phyloP scores from a whole-genome alignment of 192 early-diverging fungal genomes.

The Mortierella antarctica region DNA sequence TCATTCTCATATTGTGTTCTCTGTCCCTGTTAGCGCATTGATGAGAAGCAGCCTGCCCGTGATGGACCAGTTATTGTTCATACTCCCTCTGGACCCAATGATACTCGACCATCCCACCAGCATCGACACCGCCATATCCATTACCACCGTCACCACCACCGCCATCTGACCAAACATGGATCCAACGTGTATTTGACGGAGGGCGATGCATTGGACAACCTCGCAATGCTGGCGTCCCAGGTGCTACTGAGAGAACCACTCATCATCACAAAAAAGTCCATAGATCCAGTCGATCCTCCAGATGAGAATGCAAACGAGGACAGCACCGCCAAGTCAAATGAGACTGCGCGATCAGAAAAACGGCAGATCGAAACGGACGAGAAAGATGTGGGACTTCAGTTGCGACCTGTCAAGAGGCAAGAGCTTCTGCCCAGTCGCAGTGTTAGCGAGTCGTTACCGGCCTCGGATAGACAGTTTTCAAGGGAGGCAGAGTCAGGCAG shows the following conservation, averaged over 20 bases:
- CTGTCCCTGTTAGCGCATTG: constrained; percentile 6
- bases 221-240: constrained; percentile 33
- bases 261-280: constrained; percentile 15
- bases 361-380: constrained; percentile 16
- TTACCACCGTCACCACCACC: constrained; percentile 40
- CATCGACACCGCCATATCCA: constrained; percentile 47
- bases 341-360: background rate
- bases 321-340: background rate
- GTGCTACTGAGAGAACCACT: constrained; percentile 30
- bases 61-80: constrained; percentile 6
- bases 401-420: constrained; percentile 25
- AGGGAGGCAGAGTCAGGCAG: too few species aligned
- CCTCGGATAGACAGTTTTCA: background rate
- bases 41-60: constrained; percentile 5
- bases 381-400: constrained; percentile 22
- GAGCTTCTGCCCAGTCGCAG: background rate
- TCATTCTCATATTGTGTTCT: background rate
- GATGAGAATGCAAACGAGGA: background rate
- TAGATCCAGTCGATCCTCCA: background rate
- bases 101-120: constrained; percentile 10
- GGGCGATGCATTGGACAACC: constrained; percentile 35
- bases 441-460: too few species aligned
- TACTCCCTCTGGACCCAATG: background rate
- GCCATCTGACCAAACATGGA: constrained; percentile 14
- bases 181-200: background rate